Percentiles rank a stretch among this genome's conserved stretches.
These are phyloP conservation scores for Rosa lucieae DNA, from an alignment of 306 rosid genomes.

Conservation along the genomic window DNA sequence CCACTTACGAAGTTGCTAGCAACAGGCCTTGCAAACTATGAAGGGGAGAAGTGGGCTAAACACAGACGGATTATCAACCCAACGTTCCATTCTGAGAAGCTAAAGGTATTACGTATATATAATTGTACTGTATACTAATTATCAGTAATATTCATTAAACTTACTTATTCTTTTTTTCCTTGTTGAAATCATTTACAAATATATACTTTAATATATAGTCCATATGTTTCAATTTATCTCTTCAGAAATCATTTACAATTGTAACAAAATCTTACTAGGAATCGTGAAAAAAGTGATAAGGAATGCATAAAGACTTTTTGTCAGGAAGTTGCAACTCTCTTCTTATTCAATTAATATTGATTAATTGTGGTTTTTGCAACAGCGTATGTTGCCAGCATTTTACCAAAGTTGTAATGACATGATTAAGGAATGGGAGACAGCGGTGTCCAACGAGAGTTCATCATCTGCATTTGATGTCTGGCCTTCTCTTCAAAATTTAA, in stretches of 20 bases:
- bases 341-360: too few relatives aligned
- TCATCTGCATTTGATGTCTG: constrained; percentile 41
- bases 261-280: too few relatives aligned
- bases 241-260: too few relatives aligned
- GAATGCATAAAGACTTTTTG: too few relatives aligned
- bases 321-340: too few relatives aligned
- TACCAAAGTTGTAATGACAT: constrained; percentile 35
- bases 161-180: too few relatives aligned
- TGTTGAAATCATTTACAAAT: too few relatives aligned
- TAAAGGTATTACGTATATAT: constrained; percentile 37
- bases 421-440: constrained; percentile 42
- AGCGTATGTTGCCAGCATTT: constrained; percentile 40
- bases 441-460: constrained; percentile 28
- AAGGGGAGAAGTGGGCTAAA: constrained; percentile 61
- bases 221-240: not conserved
- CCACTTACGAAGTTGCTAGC: constrained; percentile 34
- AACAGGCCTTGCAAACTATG: constrained; percentile 28
- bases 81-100: constrained; percentile 48
- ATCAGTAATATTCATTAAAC: not conserved
- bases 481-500: constrained; percentile 33
- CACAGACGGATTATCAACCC: constrained; percentile 55
- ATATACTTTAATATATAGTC: too few relatives aligned
- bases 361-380: not conserved
- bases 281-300: too few relatives aligned
- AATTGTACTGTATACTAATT: not conserved